Conservation (phyloP, 2,329 filamentous ascomycete species). For the Venturia oleaginea region DNA sequence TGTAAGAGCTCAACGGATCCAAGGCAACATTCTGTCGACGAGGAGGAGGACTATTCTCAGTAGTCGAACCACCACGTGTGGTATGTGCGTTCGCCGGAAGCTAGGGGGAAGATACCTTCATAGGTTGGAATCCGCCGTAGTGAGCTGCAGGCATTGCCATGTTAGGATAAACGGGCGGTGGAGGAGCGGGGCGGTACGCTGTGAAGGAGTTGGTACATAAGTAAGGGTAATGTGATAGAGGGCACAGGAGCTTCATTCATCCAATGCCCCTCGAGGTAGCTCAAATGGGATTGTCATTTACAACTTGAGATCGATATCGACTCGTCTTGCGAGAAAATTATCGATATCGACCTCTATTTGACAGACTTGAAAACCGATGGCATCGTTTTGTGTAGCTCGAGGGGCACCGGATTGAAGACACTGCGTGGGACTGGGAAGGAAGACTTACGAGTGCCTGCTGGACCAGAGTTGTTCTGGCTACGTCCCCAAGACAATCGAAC, state of each 20-base stretch:
- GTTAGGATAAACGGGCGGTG: conserved; percentile 61
- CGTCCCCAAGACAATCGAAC: conserved; percentile 96
- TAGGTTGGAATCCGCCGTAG: conserved; percentile 57
- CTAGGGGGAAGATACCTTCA: conserved; percentile 44
- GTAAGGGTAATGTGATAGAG: neutral
- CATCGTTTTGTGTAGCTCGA: too few relatives aligned
- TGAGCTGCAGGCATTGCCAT: conserved; percentile 59
- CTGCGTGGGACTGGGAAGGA: conserved; percentile 26
- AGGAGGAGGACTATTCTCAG: neutral
- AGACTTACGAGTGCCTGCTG: conserved; percentile 63
- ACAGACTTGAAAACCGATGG: too few relatives aligned
- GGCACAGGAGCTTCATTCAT: too few relatives aligned
- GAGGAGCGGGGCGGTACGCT: conserved; percentile 78
- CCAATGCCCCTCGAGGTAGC: too few relatives aligned
- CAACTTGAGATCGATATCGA: too few relatives aligned
- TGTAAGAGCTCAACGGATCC: neutral
- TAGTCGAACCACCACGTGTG: neutral
- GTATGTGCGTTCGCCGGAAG: neutral
- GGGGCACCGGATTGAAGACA: too few relatives aligned
- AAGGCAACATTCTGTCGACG: neutral
- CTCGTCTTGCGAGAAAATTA: too few relatives aligned
- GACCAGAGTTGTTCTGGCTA: conserved; percentile 97
- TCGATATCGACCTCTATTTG: too few relatives aligned
- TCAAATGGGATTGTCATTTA: too few relatives aligned
- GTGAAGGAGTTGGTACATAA: neutral